Base-by-base conservation (phyloP, 2,329 filamentous ascomycete species). In the Penicillium sp. region DNA sequence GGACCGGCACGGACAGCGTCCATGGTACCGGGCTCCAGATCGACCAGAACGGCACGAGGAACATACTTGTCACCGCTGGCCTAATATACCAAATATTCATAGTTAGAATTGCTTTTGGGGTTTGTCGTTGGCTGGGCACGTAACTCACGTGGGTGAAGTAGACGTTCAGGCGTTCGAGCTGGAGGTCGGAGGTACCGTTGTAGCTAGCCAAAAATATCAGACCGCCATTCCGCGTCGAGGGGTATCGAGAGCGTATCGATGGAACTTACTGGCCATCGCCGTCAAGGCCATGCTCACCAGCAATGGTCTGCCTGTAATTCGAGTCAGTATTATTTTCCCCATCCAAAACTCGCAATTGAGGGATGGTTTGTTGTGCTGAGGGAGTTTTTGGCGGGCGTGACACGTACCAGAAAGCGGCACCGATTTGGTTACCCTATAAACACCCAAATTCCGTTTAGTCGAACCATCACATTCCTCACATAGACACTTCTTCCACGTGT, bases 161-260 rank as follows among this genome's bases (percentile, higher is more conserved):
- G 81, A 98, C 94, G 81, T 93, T 99, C 93, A 99, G 96, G 77
- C 95, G 93, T 90, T 99, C 95, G 72, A 98, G 89, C 87, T 99
- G 95, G 79, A 98, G 92, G 82, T 98, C 95, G 46, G 94, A 98
- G 72, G 91, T 93, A 78, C 95, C 95, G 81, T 96, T 96, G 89
- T 98, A 98, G 73, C 91, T 95, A 72, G 74, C 63, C 49, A 39
- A 52, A 64, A 60, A 61, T 50, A 61, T 71, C 64, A 72, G 68
- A 66, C 44, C 57, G 60, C 54, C 55, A 58, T 64, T 64, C 55
- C 47, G 59, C 54, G 33, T 51, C 50, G 54, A 18, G 27, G 19
- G n/a, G 14, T 43, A 31, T 58, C 44, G 58, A 46, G 60, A 39
- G 19, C 13, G 9, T 6, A 39, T 27, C 37, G 24, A 46, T 37